Conservation (phyloP, 2,329 filamentous ascomycete genomes). For the Bisporella sp. region DNA sequence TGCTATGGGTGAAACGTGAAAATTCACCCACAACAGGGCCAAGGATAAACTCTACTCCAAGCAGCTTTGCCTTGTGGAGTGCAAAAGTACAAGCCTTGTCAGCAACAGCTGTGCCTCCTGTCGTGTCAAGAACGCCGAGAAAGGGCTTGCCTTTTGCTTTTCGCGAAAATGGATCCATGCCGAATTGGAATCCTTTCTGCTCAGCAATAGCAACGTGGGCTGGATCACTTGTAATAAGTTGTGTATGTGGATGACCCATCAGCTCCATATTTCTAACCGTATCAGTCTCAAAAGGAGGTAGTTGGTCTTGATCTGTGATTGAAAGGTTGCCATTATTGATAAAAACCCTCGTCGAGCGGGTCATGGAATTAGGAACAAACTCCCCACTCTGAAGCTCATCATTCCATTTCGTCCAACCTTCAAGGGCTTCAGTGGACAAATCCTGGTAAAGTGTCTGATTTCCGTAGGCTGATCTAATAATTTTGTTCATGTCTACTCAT, state of each 20-base stretch:
- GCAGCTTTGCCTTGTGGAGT: conserved; percentile 3
- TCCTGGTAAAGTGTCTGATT: conserved; percentile 13
- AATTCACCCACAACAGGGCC: conserved; percentile 10
- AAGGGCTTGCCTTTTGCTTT: not conserved
- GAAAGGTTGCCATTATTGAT: too few species aligned
- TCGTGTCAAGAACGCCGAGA: conserved; percentile 8
- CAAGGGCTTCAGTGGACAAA: conserved; percentile 4
- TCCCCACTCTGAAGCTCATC: not conserved
- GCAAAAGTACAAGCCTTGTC: conserved; percentile 4
- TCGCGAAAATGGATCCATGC: conserved; percentile 1
- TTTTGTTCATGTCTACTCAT: conserved; percentile 1
- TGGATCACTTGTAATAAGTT: not conserved
- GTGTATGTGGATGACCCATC: not conserved
- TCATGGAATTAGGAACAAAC: too few species aligned
- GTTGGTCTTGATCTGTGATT: not conserved
- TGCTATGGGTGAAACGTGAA: not conserved
- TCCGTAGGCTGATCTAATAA: not conserved
- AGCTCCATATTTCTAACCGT: not conserved
- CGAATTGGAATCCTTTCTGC: not conserved
- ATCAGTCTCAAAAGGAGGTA: not conserved
- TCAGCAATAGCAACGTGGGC: not conserved
- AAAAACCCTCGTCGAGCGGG: too few species aligned
- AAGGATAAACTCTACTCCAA: conserved; percentile 24
- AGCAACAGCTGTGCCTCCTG: conserved; percentile 2
- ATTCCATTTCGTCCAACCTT: conserved; percentile 8